Evolutionary conservation across 306 rosid species (phyloP), one percentile per base, ranked within the genome.

Genomic region (Malus domestica): DNA sequence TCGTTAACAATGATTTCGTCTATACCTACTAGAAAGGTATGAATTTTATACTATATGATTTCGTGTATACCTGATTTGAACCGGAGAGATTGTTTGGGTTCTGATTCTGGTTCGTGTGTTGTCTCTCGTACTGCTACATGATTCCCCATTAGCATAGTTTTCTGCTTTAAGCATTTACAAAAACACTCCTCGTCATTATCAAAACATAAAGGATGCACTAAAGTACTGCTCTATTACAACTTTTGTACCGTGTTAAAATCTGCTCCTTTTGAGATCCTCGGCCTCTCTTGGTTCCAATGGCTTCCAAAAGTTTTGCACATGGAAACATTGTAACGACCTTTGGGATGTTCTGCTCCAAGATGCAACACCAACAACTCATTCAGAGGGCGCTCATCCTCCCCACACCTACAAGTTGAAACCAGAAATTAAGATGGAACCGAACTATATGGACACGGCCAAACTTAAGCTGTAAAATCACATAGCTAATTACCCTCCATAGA

Each of bases 341-440:
- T 85, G 0, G 86, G 92, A 70, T 84, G 96, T 67, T 89, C 92
- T 19, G 83, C 89, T 61, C 91, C 93, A n/a, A 95, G 90, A 84
- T 92, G 97, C 90, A 95, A 79, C 61, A 95, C 88, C 74, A 95
- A 67, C 78, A 95, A 51, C 80, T 92, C 97, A 75, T 92, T 86
- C 66, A 95, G 88, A 74, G 99, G 99, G 49, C 92, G 93, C 76
- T 95, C 99, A 40, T 92, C 97, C 81, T 95, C 97, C 58, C 99
- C 97, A 66, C 99, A 95, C 76, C 99, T 95, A 84, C 73, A 69
- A 52, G 51, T 57, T 69, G 74, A 78, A 70, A 11, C 42, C 46
- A 67, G 57, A 18, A 33, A 80, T 27, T 44, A 42, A 10, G 27
- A 59, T 6, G 40, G 58, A 59, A 40, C 68, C 33, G 7, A 44